Percentiles rank a stretch among this genome's conserved stretches.
Conservation (phyloP, 495 filamentous ascomycete species). For the Choiromyces venosus region DNA sequence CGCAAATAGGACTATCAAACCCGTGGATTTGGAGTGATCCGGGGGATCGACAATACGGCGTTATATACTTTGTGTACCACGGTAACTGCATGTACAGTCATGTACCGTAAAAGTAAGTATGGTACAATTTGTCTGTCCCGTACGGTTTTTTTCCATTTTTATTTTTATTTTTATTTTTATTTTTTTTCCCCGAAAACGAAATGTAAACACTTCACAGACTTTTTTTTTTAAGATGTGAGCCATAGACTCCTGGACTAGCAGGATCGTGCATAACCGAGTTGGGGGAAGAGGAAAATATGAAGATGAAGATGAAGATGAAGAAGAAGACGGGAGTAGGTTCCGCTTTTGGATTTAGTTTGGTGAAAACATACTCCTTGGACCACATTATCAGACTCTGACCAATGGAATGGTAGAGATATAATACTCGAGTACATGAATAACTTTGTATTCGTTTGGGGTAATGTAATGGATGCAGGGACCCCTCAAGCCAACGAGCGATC, state of each 20-base stretch:
- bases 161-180: neutral
- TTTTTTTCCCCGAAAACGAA: neutral
- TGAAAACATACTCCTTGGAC: neutral
- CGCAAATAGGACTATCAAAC: neutral
- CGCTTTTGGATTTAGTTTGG: neutral
- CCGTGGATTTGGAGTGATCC: neutral
- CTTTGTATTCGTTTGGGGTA: neutral
- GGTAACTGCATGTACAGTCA: neutral
- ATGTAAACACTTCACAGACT: neutral
- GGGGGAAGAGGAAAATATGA: too few species aligned
- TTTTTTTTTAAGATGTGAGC: neutral
- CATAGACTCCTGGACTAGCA: neutral
- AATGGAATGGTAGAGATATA: neutral
- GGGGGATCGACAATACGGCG: slow-evolving; percentile 1
- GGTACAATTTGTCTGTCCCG: neutral
- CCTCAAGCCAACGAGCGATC: neutral
- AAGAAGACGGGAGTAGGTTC: neutral
- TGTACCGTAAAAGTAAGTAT: too few species aligned
- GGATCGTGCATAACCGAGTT: neutral
- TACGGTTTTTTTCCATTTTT: neutral
- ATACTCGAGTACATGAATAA: too few species aligned
- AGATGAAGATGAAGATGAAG: too few species aligned
- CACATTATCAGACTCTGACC: neutral
- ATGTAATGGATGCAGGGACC: neutral
- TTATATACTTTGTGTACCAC: neutral